Conservation (phyloP, 2,329 filamentous ascomycete species). For the Hypomyces rosellus region DNA sequence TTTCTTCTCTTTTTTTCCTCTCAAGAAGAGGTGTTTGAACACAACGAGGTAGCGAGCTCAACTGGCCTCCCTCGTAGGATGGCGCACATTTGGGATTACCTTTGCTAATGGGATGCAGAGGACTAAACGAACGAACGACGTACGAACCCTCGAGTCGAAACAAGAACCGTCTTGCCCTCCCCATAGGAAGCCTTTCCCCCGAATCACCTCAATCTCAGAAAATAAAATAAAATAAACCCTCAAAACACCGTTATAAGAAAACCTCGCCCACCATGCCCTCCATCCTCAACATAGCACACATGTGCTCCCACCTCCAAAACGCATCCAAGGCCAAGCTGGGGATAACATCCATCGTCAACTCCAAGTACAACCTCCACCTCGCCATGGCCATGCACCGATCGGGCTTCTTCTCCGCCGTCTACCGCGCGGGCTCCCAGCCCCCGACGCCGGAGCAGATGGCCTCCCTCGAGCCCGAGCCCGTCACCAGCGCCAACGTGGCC, state of each 20-base stretch:
- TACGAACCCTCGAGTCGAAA: too few species aligned
- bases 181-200: too few species aligned
- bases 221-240: background rate
- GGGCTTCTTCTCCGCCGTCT: slow-evolving; percentile 75
- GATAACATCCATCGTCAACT: slow-evolving; percentile 75
- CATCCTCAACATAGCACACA: slow-evolving; percentile 67
- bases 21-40: too few species aligned
- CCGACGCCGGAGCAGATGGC: slow-evolving; percentile 42
- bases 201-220: too few species aligned
- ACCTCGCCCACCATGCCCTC: slow-evolving; percentile 28
- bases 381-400: slow-evolving; percentile 72
- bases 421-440: slow-evolving; percentile 57
- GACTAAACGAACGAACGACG: too few species aligned
- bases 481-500: slow-evolving; percentile 66
- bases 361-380: slow-evolving; percentile 72
- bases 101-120: too few species aligned
- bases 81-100: too few species aligned
- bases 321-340: slow-evolving; percentile 76
- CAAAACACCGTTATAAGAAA: too few species aligned
- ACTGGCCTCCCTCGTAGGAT: too few species aligned
- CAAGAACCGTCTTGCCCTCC: too few species aligned
- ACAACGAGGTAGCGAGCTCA: too few species aligned
- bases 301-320: slow-evolving; percentile 90
- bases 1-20: too few species aligned
- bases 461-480: slow-evolving; percentile 44